These are phyloP conservation scores for Fusarium burgessii DNA, from an alignment of 2,329 filamentous ascomycete genomes.

Conservation along the genomic window DNA sequence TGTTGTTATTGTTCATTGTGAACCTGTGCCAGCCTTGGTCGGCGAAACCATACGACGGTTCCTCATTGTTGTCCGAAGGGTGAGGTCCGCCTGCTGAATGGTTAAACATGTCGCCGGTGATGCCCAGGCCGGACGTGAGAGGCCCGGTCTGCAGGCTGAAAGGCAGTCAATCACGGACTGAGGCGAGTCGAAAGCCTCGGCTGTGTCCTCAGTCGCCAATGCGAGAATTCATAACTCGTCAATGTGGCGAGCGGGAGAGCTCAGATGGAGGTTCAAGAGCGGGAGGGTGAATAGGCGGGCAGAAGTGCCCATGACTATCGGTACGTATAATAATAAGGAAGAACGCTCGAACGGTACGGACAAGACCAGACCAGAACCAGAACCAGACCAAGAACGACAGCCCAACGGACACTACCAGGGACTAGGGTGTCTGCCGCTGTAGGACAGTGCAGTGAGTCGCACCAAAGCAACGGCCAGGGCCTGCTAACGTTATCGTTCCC, in stretches of 20 bases:
- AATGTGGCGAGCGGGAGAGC: slow-evolving; percentile 49
- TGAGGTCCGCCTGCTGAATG: slow-evolving; percentile 50
- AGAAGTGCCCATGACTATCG: slow-evolving; percentile 54
- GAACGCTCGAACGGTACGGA: slow-evolving; percentile 25
- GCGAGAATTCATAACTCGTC: slow-evolving; percentile 54
- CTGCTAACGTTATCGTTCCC: slow-evolving; percentile 51
- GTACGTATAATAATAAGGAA: slow-evolving; percentile 46
- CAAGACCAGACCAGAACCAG: slow-evolving; percentile 34
- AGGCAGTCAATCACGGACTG: slow-evolving; percentile 53
- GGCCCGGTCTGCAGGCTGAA: slow-evolving; percentile 51
- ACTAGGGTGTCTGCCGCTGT: slow-evolving; percentile 34
- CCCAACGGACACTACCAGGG: slow-evolving; percentile 25
- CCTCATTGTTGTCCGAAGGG: slow-evolving; percentile 47
- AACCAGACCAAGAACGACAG: slow-evolving; percentile 7
- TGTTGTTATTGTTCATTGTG: slow-evolving; percentile 41
- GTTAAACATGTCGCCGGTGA: slow-evolving; percentile 55
- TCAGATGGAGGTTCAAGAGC: slow-evolving; percentile 50
- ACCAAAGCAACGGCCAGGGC: slow-evolving; percentile 44
- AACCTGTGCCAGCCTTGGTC: slow-evolving; percentile 51
- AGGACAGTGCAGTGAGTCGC: slow-evolving; percentile 34
- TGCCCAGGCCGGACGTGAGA: slow-evolving; percentile 49
- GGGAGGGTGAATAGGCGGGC: slow-evolving; percentile 49
- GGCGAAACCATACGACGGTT: slow-evolving; percentile 49
- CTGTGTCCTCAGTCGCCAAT: slow-evolving; percentile 52
- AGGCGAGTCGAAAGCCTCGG: slow-evolving; percentile 55